phyloP scores from a whole-genome alignment of 2,329 filamentous ascomycete species.

The Chaetoscypha palmicola region DNA sequence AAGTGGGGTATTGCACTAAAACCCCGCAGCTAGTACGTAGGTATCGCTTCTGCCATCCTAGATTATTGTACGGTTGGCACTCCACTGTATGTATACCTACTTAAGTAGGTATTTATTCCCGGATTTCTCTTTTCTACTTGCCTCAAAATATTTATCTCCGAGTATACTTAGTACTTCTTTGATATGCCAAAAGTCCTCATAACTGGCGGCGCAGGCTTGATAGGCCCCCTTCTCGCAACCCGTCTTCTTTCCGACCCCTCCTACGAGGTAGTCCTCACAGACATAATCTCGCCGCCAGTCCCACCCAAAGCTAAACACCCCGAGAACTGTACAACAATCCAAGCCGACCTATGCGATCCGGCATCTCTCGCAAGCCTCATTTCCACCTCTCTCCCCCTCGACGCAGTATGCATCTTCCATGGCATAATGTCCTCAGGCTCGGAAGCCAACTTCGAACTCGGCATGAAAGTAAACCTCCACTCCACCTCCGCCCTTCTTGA shows the following conservation, averaged over 20 bases:
- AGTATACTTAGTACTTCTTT: background rate
- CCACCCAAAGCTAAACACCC: slow-evolving; percentile 33
- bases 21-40: too few relatives aligned
- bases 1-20: background rate
- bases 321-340: slow-evolving; percentile 23
- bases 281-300: slow-evolving; percentile 46
- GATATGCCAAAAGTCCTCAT: slow-evolving; percentile 44
- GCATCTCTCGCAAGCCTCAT: slow-evolving; percentile 29
- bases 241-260: slow-evolving; percentile 45
- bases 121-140: background rate
- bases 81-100: too few relatives aligned
- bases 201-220: slow-evolving; percentile 57
- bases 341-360: slow-evolving; percentile 32
- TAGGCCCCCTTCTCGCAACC: slow-evolving; percentile 53
- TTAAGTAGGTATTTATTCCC: background rate
- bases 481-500: slow-evolving; percentile 48
- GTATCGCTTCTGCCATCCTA: too few relatives aligned
- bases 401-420: slow-evolving; percentile 53
- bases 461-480: slow-evolving; percentile 52
- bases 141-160: background rate
- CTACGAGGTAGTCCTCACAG: slow-evolving; percentile 45
- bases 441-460: slow-evolving; percentile 49
- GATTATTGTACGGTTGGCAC: too few relatives aligned
- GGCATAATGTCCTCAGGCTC: slow-evolving; percentile 59
- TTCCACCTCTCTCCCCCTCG: slow-evolving; percentile 27